A percentile compares a stretch with the other conserved stretches of the same genome.
Conservation (phyloP, 495 filamentous ascomycete genomes). For the Tuber umbilicatum region DNA sequence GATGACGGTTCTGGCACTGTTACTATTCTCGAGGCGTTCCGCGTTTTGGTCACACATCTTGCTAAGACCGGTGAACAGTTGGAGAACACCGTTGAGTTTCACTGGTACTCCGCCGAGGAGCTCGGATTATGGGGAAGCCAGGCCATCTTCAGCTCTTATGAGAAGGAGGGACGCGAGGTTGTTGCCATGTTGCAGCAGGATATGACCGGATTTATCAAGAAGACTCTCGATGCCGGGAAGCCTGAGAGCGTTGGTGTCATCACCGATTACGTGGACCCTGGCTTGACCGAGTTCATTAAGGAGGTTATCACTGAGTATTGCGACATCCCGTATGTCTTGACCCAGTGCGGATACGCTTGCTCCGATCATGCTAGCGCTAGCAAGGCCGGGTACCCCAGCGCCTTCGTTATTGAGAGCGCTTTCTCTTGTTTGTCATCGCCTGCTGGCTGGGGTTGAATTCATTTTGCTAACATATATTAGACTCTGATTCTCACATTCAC, state of each 20-base stretch:
- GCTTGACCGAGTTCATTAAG: slow-evolving; percentile 87
- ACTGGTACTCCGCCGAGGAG: slow-evolving; percentile 92
- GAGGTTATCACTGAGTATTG: slow-evolving; percentile 82
- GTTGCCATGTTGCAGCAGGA: slow-evolving; percentile 99
- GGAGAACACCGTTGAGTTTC: slow-evolving; percentile 85
- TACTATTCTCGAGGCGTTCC: slow-evolving; percentile 67
- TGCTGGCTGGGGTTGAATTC: not conserved
- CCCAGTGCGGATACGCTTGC: slow-evolving; percentile 95
- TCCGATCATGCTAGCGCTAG: slow-evolving; percentile 94
- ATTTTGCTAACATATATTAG: slow-evolving; percentile 60
- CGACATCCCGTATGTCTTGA: slow-evolving; percentile 79
- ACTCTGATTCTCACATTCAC: slow-evolving; percentile 84
- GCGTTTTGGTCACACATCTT: slow-evolving; percentile 55
- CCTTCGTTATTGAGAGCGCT: slow-evolving; percentile 81
- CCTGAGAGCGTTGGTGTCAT: slow-evolving; percentile 88
- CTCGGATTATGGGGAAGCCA: slow-evolving; percentile 75
- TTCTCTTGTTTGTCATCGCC: slow-evolving; percentile 23
- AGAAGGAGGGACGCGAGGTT: slow-evolving; percentile 64
- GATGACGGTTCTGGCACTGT: slow-evolving; percentile 72
- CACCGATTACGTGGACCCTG: slow-evolving; percentile 78
- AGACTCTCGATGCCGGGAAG: slow-evolving; percentile 73
- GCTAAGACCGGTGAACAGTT: slow-evolving; percentile 53
- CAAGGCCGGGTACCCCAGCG: slow-evolving; percentile 89
- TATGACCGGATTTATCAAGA: slow-evolving; percentile 89
- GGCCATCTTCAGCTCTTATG: slow-evolving; percentile 81